Evolutionary conservation across 1,284 basidiomycete genomes (phyloP), one percentile per base, ranked within the genome.

Genomic region (Cystobasidiaceae sp.): DNA sequence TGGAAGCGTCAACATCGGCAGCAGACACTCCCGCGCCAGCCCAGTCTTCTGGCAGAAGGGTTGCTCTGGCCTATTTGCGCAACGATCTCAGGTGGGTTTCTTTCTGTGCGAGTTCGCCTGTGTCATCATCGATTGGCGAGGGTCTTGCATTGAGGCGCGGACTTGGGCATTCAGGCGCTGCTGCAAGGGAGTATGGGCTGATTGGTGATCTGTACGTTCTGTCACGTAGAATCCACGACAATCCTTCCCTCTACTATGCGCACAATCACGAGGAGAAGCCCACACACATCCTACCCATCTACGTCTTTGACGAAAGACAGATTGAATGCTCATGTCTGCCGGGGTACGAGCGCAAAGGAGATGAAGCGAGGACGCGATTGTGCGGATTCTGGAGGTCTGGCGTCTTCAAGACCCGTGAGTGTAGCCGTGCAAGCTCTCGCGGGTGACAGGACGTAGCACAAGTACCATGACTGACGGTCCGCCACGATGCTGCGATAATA

Each of bases 231-330:
- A 48, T 48, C 21, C 52, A 46, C 34, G 61, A 56, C 51, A 49
- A 56, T 23, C 41, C 50, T 27, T 45, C 51, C 8, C 61, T 48
- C 41, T 55, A 64, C 61, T 56, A 56, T 17, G 51, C 61, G 39
- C 52, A 64, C 32, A 33, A 64, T 64, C 37, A 60, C 7, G 54
- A 71, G 54, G 63, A 71, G 51, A 67, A 73, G 34, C 69, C 77
- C 34, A 80, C 79, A 8, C 78, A 81, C 61, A 76, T 83, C 59
- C 73, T 84, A 2, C 82, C 82, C 1, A 70, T 83, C 49, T 83
- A 79, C 72, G 80, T 82, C 61, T 81, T 82, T 57, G 81, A 82
- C 68, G 80, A 81, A 57, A 75, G 79, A 6, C 78, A 80, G 67
- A 72, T 83, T 60, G 82, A 83, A 67, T 74, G 82, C 19, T 78